Evolutionary conservation across 2,329 filamentous ascomycete species (phyloP).

Genomic region (Chalaropsis thielavioides): DNA sequence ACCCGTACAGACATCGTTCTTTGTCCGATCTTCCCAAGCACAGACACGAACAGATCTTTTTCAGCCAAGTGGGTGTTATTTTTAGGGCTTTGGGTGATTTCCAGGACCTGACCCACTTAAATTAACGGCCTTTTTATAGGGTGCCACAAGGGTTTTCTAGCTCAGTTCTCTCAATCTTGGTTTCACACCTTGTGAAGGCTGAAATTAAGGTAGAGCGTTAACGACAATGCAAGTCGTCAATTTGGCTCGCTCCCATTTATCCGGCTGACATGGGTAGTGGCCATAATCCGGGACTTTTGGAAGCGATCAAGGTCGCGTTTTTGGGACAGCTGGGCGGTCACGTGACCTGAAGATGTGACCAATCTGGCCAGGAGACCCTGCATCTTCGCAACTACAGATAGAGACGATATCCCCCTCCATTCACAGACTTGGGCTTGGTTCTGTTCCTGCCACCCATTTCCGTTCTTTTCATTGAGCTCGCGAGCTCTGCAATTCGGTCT

Average conservation of each 20-base stretch:
- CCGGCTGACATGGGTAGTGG: background rate
- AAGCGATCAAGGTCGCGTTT: background rate
- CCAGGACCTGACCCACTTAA: background rate
- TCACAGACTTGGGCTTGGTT: background rate
- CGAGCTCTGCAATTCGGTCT: background rate
- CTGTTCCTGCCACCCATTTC: background rate
- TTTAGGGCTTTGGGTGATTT: background rate
- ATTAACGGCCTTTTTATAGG: background rate
- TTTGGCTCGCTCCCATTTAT: background rate
- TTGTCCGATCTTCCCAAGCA: background rate
- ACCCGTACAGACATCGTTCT: too few relatives aligned
- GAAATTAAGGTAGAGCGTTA: background rate
- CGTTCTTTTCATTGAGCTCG: background rate
- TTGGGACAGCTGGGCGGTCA: background rate
- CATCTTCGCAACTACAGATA: background rate
- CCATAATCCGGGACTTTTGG: background rate
- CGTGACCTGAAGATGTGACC: background rate
- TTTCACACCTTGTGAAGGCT: background rate
- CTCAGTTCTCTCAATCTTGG: background rate
- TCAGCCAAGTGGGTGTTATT: background rate
- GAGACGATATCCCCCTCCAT: background rate
- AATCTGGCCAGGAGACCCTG: background rate
- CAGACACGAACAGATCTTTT: background rate
- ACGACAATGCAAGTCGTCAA: background rate
- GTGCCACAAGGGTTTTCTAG: background rate